Evolutionary conservation across 2,329 filamentous ascomycete species (phyloP).

Genomic region (Botrytis tulipae): DNA sequence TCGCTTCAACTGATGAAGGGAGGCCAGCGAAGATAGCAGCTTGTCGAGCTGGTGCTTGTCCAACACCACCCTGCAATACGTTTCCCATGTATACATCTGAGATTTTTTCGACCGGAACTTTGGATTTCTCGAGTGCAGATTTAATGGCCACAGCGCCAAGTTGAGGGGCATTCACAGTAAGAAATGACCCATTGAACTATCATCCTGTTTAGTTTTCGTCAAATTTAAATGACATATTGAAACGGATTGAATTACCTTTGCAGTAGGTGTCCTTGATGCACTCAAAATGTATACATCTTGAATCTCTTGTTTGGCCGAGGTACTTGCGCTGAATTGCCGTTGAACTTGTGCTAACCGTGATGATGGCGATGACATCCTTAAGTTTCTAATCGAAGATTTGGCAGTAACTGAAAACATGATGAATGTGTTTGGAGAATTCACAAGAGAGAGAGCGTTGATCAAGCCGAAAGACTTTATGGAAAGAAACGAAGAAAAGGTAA

Average conservation of each 20-base stretch:
- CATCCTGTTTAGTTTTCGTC: neutral
- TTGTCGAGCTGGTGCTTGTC: conserved; percentile 90
- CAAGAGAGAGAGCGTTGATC: neutral
- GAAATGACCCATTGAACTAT: conserved; percentile 94
- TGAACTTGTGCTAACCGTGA: conserved; percentile 47
- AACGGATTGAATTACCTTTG: conserved; percentile 63
- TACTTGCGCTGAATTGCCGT: conserved; percentile 52
- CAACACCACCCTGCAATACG: conserved; percentile 78
- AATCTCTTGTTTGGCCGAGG: conserved; percentile 59
- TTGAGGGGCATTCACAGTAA: conserved; percentile 77
- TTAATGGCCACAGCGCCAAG: conserved; percentile 91
- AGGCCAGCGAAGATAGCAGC: conserved; percentile 86
- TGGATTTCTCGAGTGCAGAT: conserved; percentile 82
- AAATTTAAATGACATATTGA: neutral
- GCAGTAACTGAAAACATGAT: conserved; percentile 38
- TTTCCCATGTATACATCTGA: conserved; percentile 98
- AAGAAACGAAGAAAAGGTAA: neutral
- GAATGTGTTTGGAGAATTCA: neutral
- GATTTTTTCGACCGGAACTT: conserved; percentile 75
- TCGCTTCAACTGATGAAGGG: conserved; percentile 75
- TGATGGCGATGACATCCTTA: conserved; percentile 26
- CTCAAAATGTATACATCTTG: conserved; percentile 93
- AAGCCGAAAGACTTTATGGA: neutral
- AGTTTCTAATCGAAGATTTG: conserved; percentile 31
- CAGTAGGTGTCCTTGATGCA: conserved; percentile 84